A percentile compares a stretch with the other conserved stretches of the same genome.
Conservation (phyloP, 2,329 filamentous ascomycete species). For the Sclerotinia nivalis region DNA sequence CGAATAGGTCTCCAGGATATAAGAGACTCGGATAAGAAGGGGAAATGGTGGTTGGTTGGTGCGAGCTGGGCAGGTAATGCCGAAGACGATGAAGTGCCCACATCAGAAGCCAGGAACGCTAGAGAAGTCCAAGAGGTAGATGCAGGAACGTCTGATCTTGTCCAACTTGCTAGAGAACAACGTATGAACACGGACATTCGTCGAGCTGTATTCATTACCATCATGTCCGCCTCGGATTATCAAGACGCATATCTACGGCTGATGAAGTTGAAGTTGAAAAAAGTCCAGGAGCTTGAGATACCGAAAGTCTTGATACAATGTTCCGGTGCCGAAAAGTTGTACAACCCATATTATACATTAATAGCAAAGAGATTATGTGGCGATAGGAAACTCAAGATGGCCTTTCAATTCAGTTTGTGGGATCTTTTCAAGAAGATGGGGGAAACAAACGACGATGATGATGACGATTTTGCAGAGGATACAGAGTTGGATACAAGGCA, state of each 20-base stretch:
- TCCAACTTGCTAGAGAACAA: slow-evolving; percentile 42
- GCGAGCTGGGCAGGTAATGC: slow-evolving; percentile 73
- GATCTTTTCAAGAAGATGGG: slow-evolving; percentile 82
- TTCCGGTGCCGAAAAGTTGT: slow-evolving; percentile 75
- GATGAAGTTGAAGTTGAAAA: slow-evolving; percentile 80
- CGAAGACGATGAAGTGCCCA: slow-evolving; percentile 37
- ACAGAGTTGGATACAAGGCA: slow-evolving; percentile 55
- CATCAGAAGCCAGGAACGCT: not conserved
- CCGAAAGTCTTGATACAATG: slow-evolving; percentile 86
- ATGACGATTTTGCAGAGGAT: slow-evolving; percentile 58
- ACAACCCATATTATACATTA: slow-evolving; percentile 92
- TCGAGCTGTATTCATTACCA: slow-evolving; percentile 82
- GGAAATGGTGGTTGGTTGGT: slow-evolving; percentile 98
- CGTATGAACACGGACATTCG: slow-evolving; percentile 44
- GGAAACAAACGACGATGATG: slow-evolving; percentile 66
- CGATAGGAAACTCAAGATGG: slow-evolving; percentile 74
- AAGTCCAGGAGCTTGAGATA: slow-evolving; percentile 81
- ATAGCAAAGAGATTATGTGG: slow-evolving; percentile 77
- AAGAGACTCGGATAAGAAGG: slow-evolving; percentile 77
- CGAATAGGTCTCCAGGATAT: slow-evolving; percentile 82
- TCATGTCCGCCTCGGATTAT: slow-evolving; percentile 82
- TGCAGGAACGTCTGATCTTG: slow-evolving; percentile 39
- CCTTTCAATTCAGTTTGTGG: slow-evolving; percentile 86
- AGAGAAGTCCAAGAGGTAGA: slow-evolving; percentile 40
- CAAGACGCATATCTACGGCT: slow-evolving; percentile 81